Conservation (phyloP, 2,329 filamentous ascomycete species). For the Botrytis squamosa region DNA sequence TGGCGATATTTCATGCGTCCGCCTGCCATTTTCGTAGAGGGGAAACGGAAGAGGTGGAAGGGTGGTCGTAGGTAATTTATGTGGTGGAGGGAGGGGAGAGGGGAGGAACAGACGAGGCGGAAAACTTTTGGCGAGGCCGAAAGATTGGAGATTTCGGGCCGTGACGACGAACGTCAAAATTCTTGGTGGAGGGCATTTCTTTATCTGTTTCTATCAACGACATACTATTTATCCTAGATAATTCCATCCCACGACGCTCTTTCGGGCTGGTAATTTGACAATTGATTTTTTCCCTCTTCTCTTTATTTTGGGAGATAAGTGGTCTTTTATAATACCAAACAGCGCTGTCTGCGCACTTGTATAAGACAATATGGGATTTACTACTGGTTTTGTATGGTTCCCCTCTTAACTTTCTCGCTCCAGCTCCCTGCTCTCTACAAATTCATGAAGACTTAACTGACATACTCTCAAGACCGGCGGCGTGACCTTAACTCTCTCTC, state of each 20-base stretch:
- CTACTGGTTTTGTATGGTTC: conserved; percentile 67
- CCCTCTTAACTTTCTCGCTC: neutral
- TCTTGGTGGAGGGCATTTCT: conserved; percentile 15
- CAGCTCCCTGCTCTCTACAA: neutral
- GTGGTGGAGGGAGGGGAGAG: neutral
- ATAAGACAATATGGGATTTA: conserved; percentile 62
- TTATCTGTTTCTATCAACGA: conserved; percentile 22
- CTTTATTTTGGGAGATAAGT: neutral
- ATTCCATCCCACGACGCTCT: conserved; percentile 25
- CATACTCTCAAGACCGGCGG: conserved; percentile 62
- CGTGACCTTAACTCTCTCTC: conserved; percentile 69
- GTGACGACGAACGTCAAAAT: conserved; percentile 4
- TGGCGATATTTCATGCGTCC: conserved; percentile 85
- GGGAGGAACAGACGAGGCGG: conserved; percentile 3
- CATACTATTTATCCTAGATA: conserved; percentile 20
- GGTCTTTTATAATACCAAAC: neutral
- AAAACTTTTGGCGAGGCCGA: conserved; percentile 30
- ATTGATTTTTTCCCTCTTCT: neutral
- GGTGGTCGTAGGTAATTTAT: neutral
- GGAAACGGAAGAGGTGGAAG: neutral
- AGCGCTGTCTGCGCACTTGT: conserved; percentile 27
- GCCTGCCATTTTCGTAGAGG: conserved; percentile 69
- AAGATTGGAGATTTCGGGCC: conserved; percentile 10
- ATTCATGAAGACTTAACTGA: conserved; percentile 22
- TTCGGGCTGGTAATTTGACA: conserved; percentile 25